Evolutionary conservation across 2,329 filamentous ascomycete species (phyloP), one percentile per base, ranked within the genome.

Genomic region (Metarhizium brunneum): DNA sequence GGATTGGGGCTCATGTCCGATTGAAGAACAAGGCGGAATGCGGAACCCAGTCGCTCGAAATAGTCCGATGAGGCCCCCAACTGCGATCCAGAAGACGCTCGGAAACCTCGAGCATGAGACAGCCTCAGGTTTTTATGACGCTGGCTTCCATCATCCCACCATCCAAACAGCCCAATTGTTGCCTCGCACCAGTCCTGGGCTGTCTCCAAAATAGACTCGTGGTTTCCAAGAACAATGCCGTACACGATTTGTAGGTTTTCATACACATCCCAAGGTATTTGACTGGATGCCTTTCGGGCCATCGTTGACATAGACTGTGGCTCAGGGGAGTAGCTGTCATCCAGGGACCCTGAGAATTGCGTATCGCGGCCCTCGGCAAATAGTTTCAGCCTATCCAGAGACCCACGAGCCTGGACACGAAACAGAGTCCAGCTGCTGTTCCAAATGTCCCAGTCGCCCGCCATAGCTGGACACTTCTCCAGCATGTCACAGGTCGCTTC

Each of bases 101-200:
- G 63, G 42, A 77, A 58, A 36, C 65, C 64, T 59, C 72, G 69
- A n/a, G 72, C 68, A 35, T 73, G 71, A 13, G 75, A 73, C 40
- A 74, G 63, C 56, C 69, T 66, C 20, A 71, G 65, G 51, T 66
- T 71, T 62, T 72, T 75, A 57, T 70, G 71, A 52, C 69, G 76
- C 60, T 68, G 68, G 57, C 84, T 82, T n/a, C 82, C 81, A 58
- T 94, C 90, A 66, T 95, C 87, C 91, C 92, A 96, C 92, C 92
- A 97, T 6, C 88, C 85, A 36, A 92, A 85, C 52, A 97, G 74
- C 2, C 86, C 88, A 57, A 96, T 73, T 0, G 86, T 88, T 0
- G 90, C 92, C 73, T 97, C 92, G 53, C 92, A 84, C 92, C 92
- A 97, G 69, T 96, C 92, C 65, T 92, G 85, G 1, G 91, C 83